Evolutionary conservation across 2,329 filamentous ascomycete genomes (phyloP), one percentile per base, ranked within the genome.

Genomic region (Colletotrichum agaves): DNA sequence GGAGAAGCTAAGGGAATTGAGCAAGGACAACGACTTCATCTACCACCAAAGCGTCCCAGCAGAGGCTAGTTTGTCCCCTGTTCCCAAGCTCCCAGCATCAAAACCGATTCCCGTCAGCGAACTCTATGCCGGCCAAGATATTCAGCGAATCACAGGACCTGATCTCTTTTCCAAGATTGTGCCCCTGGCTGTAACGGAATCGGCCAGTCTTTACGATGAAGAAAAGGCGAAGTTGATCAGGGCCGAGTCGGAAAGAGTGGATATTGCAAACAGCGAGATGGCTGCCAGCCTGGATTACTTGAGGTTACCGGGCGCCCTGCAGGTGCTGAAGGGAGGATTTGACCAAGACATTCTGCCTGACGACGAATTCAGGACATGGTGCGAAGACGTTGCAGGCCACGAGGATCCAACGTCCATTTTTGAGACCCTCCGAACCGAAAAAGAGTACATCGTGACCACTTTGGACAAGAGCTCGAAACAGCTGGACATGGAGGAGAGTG

Each of bases 71-170:
- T 82, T 99, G 12, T 83, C 93, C 1, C 87, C 91, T 1, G 94
- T 99, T 55, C 87, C 94, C 3, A 99, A 98, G 78, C 85, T 98
- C 15, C 94, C 95, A 4, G 97, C 96, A 1, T 94, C 96, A 7
- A 99, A 99, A 78, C 94, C 96, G 3, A 98, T 99, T 70, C 95
- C 96, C 0, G 95, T 99, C 33, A 97, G 93, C 76, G 97, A 99
- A 77, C 84, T 99, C 0, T 99, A 99, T 75, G 94, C 97, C 65
- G 95, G 95, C 1, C 96, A 98, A 79, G 96, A 99, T 77, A 98
- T 99, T 46, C 93, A 97, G 77, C 88, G 94, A 27, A 98, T 99
- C 70, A 98, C 97, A 41, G 97, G 97, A 0, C 95, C 96, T 0
- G 96, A 99, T 75, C 91, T 99, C 58, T 99, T 99, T 79, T 90